A percentile compares a stretch with the other conserved stretches of the same genome.
Evolutionary conservation across 2,329 filamentous ascomycete species (phyloP).

Genomic region (Aspergillus fumigatus): DNA sequence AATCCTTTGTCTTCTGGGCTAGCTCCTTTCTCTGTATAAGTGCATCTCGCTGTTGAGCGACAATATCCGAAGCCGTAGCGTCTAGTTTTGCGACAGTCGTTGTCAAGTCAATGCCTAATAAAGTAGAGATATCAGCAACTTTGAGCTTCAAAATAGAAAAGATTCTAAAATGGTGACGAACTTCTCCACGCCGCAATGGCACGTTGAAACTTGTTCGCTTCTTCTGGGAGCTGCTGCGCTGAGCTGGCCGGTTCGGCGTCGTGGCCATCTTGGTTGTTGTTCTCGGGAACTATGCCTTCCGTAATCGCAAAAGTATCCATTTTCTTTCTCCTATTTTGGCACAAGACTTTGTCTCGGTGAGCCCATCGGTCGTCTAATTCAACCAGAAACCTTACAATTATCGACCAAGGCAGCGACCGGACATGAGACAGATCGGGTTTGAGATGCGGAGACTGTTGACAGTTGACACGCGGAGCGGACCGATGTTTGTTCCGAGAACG

Average conservation of each 20-base stretch:
- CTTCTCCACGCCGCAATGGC: conserved; percentile 96
- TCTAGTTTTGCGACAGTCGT: conserved; percentile 81
- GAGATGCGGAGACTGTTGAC: conserved; percentile 1
- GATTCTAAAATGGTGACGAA: conserved; percentile 41
- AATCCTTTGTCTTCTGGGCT: conserved; percentile 98
- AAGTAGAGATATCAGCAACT: conserved; percentile 2
- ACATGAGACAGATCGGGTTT: not conserved
- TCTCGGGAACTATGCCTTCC: conserved; percentile 34
- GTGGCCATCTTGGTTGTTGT: conserved; percentile 24
- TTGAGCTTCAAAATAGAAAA: not conserved
- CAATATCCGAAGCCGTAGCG: conserved; percentile 89
- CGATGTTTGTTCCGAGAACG: conserved; percentile 2
- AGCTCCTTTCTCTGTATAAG: conserved; percentile 93
- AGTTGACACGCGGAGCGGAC: conserved; percentile 3
- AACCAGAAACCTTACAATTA: not conserved
- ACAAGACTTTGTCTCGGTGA: not conserved
- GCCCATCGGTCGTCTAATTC: not conserved
- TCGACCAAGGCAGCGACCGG: not conserved
- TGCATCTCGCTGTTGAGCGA: conserved; percentile 89
- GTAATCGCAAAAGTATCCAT: conserved; percentile 44
- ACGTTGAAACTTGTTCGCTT: conserved; percentile 90
- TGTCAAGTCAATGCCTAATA: conserved; percentile 76
- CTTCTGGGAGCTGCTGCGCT: conserved; percentile 43
- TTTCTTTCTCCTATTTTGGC: conserved; percentile 4
- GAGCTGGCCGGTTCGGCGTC: conserved; percentile 20